These are phyloP conservation scores for Lignosus rhinocerotis DNA, from an alignment of 1,284 basidiomycete species.

Conservation along the genomic window DNA sequence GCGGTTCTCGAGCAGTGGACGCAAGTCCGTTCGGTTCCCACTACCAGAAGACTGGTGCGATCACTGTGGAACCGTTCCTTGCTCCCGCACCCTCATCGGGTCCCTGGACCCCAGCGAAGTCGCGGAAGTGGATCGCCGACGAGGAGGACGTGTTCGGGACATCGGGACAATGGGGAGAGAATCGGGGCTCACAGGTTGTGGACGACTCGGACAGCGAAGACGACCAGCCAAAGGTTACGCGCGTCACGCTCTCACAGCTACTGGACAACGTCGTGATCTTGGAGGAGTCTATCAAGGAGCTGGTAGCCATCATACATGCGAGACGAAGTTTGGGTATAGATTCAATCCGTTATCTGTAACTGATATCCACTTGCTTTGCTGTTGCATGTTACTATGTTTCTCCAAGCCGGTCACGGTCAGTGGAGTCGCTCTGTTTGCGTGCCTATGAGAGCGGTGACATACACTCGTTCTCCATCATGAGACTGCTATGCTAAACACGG, in stretches of 20 bases:
- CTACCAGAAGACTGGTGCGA: slow-evolving; percentile 76
- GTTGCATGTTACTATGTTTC: background rate
- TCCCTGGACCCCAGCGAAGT: slow-evolving; percentile 61
- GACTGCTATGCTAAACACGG: no score
- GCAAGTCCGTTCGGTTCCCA: slow-evolving; percentile 84
- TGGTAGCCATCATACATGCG: slow-evolving; percentile 85
- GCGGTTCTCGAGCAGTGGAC: slow-evolving; percentile 46
- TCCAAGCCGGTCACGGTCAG: no score
- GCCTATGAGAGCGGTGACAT: background rate
- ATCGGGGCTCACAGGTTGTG: slow-evolving; percentile 31
- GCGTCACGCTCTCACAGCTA: slow-evolving; percentile 77
- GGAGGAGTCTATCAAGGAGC: slow-evolving; percentile 95
- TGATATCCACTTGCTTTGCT: slow-evolving; percentile 9
- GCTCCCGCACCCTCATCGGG: slow-evolving; percentile 60
- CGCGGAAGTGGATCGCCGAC: slow-evolving; percentile 50
- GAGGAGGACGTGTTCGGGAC: slow-evolving; percentile 71
- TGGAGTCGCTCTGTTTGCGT: background rate
- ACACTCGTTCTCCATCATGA: background rate
- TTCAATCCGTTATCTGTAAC: slow-evolving; percentile 70
- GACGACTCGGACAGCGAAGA: slow-evolving; percentile 40
- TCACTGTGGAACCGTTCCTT: slow-evolving; percentile 72
- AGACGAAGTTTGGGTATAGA: slow-evolving; percentile 88
- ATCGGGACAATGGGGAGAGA: slow-evolving; percentile 54
- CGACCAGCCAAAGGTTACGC: slow-evolving; percentile 32
- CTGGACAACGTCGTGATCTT: slow-evolving; percentile 95